Evolutionary conservation across 305 asterid species (phyloP), one percentile per base, ranked within the genome.

Genomic region (Fraxinus angustifolia): DNA sequence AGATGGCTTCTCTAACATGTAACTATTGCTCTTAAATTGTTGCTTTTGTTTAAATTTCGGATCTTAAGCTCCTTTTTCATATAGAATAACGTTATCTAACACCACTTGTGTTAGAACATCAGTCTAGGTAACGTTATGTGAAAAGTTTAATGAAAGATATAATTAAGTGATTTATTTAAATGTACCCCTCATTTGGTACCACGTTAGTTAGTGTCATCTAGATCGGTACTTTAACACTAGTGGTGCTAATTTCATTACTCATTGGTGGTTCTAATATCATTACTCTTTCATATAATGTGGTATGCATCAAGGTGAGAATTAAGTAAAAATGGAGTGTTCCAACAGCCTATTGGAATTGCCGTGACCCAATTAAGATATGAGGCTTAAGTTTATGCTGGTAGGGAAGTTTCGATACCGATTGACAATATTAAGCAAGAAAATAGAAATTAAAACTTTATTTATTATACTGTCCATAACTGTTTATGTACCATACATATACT

Each of bases 1-100:
- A 76, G 26, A 75, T 35, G 74, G 60, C 80, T 35, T 26, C 65
- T 58, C 78, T 77, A 80, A 86, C 71, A 65, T 82, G 89, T 82
- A 87, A 82, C 80, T 87, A 79, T 75, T 80, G 45, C 36, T 36
- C 7, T 34, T 50, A 70, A 26, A 38, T 45, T 42, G 34, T 70
- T 70, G 2, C 3, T 2, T 56, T 56, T 19, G 58, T 82, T 58
- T 23, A 16, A n/a, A 16, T 36, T 33, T 73, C 62, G 77, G 77
- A 17, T 35, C 71, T 16, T 62, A 19, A 62, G 30, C 5, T 0
- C n/a, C n/a, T 33, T 28, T 23, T 67, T 67, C 38, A 12, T 67
- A 26, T 12, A 26, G 76, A 67, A 73, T 75, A 21, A 17, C 2
- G 12, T 1, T 21, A 45, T 45, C 17, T 12, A 45, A 6, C 56